Evolutionary conservation across 345 rosid species (phyloP), one percentile per base, ranked within the genome.

Genomic region (Adansonia digitata): DNA sequence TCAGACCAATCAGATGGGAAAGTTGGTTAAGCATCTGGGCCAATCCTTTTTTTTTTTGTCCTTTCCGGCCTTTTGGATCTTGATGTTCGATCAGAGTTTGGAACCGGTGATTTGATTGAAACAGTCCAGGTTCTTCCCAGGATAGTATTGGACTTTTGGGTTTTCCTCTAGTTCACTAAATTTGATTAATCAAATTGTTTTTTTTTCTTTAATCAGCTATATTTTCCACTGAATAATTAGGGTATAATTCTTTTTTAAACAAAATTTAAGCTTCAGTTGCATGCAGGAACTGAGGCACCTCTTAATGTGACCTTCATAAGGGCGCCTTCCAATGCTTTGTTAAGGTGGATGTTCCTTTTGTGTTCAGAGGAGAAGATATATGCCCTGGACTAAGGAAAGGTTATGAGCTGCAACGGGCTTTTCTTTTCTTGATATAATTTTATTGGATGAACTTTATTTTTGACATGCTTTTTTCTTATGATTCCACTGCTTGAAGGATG

Each of bases 331-430:
- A 71, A 84, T 73, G 88, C 97, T 68, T 81, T 88, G 45, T 73
- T 95, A 95, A 93, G 78, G 90, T 95, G 17, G 94, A 93, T 73
- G 82, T 95, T 31, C 99, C 99, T 40, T 92, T 95, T 70, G 84
- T 87, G 45, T 93, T 83, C 80, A 89, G 74, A 20, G 98, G 99
- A 62, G 96, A 93, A n/a, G 99, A 95, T 72, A 90, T 93, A 22
- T 95, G 96, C 75, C 99, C 98, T 11, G 99, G 99, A 24, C 75
- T 95, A n/a, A 90, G 86, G 81, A 95, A 93, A 91, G 99, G 99
- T 94, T 82, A 29, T 27, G 20, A 72, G 64, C 22, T 27, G 34
- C 48, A 31, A 52, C 56, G n/a, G 22, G 51, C 31, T 69, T 69
- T n/a, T 13, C 42, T 55, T 22, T 71, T 4, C 9, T 27, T 45